Base-by-base conservation (phyloP, 1,284 basidiomycete species). In the Apiotrichum gracile region DNA sequence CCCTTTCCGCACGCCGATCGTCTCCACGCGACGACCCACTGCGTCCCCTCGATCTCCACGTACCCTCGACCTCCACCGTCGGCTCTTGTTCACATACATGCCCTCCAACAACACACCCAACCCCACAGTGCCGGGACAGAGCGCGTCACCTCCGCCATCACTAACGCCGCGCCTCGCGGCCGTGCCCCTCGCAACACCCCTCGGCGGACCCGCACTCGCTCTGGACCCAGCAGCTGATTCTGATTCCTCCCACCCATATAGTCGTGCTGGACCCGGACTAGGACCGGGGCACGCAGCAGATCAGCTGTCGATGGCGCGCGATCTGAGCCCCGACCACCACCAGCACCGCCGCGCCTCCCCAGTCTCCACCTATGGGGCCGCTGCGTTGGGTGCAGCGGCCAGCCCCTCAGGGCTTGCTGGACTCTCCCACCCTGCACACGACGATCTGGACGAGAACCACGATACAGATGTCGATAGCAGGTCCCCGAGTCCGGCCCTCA, bases 401-500 rank as follows among this genome's bases (percentile, higher is more conserved):
- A n/a, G n/a, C n/a, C n/a, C n/a, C n/a, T n/a, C n/a, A n/a, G n/a
- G n/a, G n/a, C n/a, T n/a, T 31, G 31, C 31, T 31, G 9, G 5
- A 10, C 9, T 14, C 31, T 4, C 31, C 31, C 16, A 31, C 31
- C 31, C 31, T 6, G 13, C 24, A 9, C 14, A 21, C 27, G 34
- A 35, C 45, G 34, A 37, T 6, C 2, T 37, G 24, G 24, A 47
- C 34, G 45, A 47, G n/a, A 14, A 31, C 19, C 25, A 45, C 19
- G 26, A 43, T 8, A 21, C 27, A 10, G 25, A 27, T 9, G 43
- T 22, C 43, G 34, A 44, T 34, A 47, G 51, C 27, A 51, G 59
- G 17, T 55, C 53, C 5, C 59, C 59, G 13, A 55, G 52, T 33
- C 59, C 59, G 1, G 59, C 59, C 8, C 48, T 61, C 25, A 61